Evolutionary conservation across 2,329 filamentous ascomycete genomes (phyloP), one percentile per base, ranked within the genome.

Genomic region (Thielaviopsis populi): DNA sequence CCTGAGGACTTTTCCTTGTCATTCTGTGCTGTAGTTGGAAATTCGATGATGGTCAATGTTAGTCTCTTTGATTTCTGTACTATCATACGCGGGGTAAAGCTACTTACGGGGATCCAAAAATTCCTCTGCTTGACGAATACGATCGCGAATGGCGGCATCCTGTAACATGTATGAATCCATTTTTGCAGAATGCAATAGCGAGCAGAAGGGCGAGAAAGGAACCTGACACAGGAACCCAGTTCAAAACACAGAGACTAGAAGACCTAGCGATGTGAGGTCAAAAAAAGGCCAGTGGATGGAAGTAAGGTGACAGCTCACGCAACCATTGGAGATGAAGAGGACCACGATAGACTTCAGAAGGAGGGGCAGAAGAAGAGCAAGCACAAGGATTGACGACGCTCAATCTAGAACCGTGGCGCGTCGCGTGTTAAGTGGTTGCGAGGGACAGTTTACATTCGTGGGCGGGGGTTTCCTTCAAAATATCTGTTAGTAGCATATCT

Each of bases 91-190:
- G 30, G 54, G 42, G 58, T 54, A 70, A 30, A 10, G 53, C 30
- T 46, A 74, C 86, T 71, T 82, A 96, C 91, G 86, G 67, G 92
- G 92, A 78, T 96, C 92, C 53, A 97, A 83, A 72, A 97, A 96
- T 74, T 96, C 91, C 70, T 87, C 83, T n/a, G 90, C 91, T 68
- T 87, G 84, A 70, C 90, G 87, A 73, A 96, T 84, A 70, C 91
- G 89, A 77, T 95, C 86, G 70, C 84, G 83, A 70, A 87, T 85
- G 68, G 87, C 89, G 75, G 94, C 89, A 80, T 96, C 91, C 74
- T 87, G 84, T 70, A 95, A 83, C 77, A 87, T 84, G 69, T 83
- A 78, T 66, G 79, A 81, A 69, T 91, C 87, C 88, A 94, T 91
- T 68, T 66, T 75, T 73, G 53, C 19, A 24, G 27, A 24, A 27